Base-by-base conservation (phyloP, 768 basidiomycete genomes). In the Tulasnella sp. region DNA sequence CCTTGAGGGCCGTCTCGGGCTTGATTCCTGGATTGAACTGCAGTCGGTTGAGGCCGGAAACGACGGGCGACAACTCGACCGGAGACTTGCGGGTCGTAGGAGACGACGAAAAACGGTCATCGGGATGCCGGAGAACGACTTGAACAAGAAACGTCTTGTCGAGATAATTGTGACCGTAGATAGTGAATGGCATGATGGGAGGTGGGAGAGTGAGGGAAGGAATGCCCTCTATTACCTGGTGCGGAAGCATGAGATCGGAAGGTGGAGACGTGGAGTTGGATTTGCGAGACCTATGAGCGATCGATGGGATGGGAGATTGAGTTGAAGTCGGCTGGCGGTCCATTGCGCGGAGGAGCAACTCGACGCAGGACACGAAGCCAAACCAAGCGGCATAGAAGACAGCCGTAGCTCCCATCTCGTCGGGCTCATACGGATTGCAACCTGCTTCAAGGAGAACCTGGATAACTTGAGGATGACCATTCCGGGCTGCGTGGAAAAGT, bases 311-410 rank as follows among this genome's bases (percentile, higher is more conserved):
- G 58, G 65, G n/a, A 29, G 36, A 31, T 32, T 42, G 61, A 15
- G 53, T 64, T 45, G 70, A 63, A 45, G 67, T 67, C 61, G 68
- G 25, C 63, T 53, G 12, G 58, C 46, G n/a, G 61, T 59, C 12
- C 19, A 72, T 67, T 0, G 75, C 75, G 1, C 49, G 69, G 43
- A 88, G 71, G 14, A 94, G 75, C 2, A 79, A 67, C 25, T 74
- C 71, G 49, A 88, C 77, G 62, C 81, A 87, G 17, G 72, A 70
- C 50, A 82, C 77, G 65, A 92, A 86, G 2, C 91, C 94, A 65
- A 89, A 89, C 92, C 94, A 99, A 3, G 90, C 92, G 1, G 94
- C 92, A 66, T 97, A 97, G 71, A 96, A 91, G 40, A 91, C 76
- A 15, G 94, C 81, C 35, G 79, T 77, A 64, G 89, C 85, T 8